A percentile compares a stretch with the other conserved stretches of the same genome.
Evolutionary conservation across 768 basidiomycete genomes (phyloP).

Genomic region (Termitomyces sp.): DNA sequence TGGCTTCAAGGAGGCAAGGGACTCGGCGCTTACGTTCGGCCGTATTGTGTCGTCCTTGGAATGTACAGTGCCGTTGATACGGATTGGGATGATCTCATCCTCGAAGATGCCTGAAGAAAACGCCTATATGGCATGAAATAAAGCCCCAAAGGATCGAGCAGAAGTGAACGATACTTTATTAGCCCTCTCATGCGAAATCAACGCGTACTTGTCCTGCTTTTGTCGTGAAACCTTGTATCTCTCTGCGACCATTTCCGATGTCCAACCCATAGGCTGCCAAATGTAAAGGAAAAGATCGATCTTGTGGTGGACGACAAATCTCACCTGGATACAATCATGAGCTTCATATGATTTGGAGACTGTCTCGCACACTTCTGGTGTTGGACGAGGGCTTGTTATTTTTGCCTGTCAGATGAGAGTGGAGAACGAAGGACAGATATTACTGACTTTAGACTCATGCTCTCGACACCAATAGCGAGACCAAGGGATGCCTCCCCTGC

Average conservation of each 20-base stretch:
- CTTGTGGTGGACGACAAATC: neutral
- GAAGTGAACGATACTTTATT: conserved; percentile 36
- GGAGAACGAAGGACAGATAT: neutral
- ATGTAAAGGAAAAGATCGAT: neutral
- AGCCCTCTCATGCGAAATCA: conserved; percentile 83
- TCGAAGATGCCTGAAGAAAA: conserved; percentile 67
- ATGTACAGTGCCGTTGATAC: conserved; percentile 59
- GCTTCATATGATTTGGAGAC: conserved; percentile 61
- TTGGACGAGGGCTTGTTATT: conserved; percentile 58
- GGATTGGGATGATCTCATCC: conserved; percentile 86
- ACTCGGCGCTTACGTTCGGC: conserved; percentile 73
- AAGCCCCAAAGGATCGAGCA: neutral
- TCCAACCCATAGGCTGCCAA: conserved; percentile 91
- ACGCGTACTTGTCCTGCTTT: conserved; percentile 86
- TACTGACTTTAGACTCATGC: conserved; percentile 73
- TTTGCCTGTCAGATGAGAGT: neutral
- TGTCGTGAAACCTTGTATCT: conserved; percentile 71
- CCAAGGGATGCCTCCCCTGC: conserved; percentile 83
- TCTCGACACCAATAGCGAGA: conserved; percentile 78
- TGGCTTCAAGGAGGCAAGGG: conserved; percentile 74
- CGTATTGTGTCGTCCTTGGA: conserved; percentile 87
- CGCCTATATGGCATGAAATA: conserved; percentile 37
- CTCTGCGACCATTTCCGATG: conserved; percentile 85
- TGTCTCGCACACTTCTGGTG: conserved; percentile 55
- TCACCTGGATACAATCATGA: conserved; percentile 72